Percentiles rank a stretch among this genome's conserved stretches.
These are phyloP conservation scores for Helicocarpus griseus DNA, from an alignment of 2,329 filamentous ascomycete species.

Conservation along the genomic window DNA sequence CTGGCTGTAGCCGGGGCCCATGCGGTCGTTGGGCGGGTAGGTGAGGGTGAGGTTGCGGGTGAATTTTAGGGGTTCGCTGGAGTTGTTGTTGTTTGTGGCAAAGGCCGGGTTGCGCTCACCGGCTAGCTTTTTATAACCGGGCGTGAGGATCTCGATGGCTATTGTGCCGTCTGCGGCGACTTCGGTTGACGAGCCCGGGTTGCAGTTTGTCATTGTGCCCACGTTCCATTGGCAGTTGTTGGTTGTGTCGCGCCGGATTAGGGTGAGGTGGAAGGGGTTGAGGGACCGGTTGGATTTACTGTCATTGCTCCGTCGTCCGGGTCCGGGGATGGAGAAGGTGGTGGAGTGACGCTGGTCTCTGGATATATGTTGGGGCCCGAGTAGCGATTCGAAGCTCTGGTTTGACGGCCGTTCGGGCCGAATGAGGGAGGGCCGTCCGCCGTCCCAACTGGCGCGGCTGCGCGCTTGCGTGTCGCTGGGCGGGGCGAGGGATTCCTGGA, in stretches of 20 bases:
- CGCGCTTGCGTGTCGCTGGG: not conserved
- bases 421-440: not conserved
- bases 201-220: conserved; percentile 46
- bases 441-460: conserved; percentile 3
- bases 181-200: conserved; percentile 6
- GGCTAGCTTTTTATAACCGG: conserved; percentile 52
- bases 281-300: not conserved
- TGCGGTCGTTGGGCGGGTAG: conserved; percentile 3
- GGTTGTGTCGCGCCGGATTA: conserved; percentile 65
- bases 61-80: conserved; percentile 8
- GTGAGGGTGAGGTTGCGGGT: conserved; percentile 11
- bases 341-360: not conserved
- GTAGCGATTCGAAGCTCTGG: not conserved
- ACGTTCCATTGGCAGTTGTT: conserved; percentile 67
- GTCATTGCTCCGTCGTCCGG: conserved; percentile 5
- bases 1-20: not conserved
- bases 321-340: not conserved
- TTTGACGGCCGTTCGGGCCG: not conserved
- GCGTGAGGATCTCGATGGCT: conserved; percentile 48
- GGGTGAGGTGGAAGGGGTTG: conserved; percentile 35
- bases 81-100: not conserved
- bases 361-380: not conserved
- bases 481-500: not conserved
- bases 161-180: conserved; percentile 22
- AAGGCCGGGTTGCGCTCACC: conserved; percentile 17